Base-by-base conservation (phyloP, 805 yeast genomes). In the Candida michaelii region DNA sequence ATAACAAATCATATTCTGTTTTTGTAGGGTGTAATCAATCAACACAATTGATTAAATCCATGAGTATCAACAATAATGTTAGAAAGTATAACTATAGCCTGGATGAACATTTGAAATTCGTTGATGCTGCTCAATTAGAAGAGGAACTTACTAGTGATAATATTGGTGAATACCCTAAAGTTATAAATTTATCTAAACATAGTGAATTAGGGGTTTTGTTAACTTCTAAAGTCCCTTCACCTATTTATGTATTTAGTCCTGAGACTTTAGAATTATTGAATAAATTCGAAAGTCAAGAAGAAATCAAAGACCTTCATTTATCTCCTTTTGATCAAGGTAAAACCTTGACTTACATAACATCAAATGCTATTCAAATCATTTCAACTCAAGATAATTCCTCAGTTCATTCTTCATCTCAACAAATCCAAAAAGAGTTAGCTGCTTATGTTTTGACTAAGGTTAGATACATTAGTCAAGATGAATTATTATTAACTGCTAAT, bases 11-110 rank as follows among this genome's bases (percentile, higher is more conserved):
- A 46, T 73, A 71, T 46, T 55, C 74, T 14, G 78, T 89, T 13
- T 65, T 86, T 35, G 73, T 85, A 32, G 96, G 95, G 3, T 81
- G 89, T 52, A 90, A 90, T 59, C 89, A 85, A 52, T 74, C 80
- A 36, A 62, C 80, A 3, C 72, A 71, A 35, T 71, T 76, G 50
- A 77, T 85, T 55, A 60, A 58, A 48, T 73, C 78, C 38, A 71
- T 72, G 58, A 83, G 81, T 43, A 65, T 72, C 47, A 87, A 89
- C 60, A 77, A 80, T 53, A 90, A 85, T 62, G 61, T 91, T 54
- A 69, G 96, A 44, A 82, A 83, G 58, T 85, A 77, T 54, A 70
- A 71, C 16, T 80, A 65, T 55, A 77, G 75, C 43, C 50, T 49
- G 19, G 76, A 80, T 42, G 82, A 83, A 36, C 87, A 80, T 56